These are phyloP conservation scores for Oryza glaberrima DNA, from an alignment of 176 grass and related monocot genomes.

Conservation along the genomic window DNA sequence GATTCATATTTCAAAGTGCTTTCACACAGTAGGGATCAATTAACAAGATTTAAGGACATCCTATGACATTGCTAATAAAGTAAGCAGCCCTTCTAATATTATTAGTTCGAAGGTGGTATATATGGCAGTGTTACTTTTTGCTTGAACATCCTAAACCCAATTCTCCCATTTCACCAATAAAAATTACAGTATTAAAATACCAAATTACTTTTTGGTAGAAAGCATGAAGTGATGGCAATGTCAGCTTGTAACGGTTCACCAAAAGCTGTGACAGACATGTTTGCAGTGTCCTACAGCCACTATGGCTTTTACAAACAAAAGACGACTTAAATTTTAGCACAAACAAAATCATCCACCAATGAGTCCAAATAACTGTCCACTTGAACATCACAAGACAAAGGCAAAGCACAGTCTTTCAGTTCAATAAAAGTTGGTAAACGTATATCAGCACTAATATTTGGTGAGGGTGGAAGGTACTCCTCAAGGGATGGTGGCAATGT, in stretches of 20 bases:
- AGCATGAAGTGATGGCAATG: not conserved
- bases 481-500: not conserved
- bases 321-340: slow-evolving; percentile 2
- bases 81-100: not conserved
- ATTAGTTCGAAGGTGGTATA: not conserved
- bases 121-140: not conserved
- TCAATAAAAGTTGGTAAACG: slow-evolving; percentile 2
- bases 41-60: not conserved
- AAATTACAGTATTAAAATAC: not conserved
- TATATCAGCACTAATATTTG: slow-evolving; percentile 21
- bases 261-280: not conserved
- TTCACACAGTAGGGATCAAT: not conserved
- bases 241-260: not conserved
- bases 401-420: not conserved
- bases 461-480: not conserved
- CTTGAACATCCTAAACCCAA: not conserved
- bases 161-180: not conserved
- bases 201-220: not conserved
- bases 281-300: not conserved
- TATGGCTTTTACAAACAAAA: not conserved
- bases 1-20: not conserved
- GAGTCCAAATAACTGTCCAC: not conserved
- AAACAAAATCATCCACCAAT: slow-evolving; percentile 17
- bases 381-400: slow-evolving; percentile 32
- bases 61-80: not conserved